phyloP scores from a whole-genome alignment of 495 filamentous ascomycete species.

The Neurospora cerealis region DNA sequence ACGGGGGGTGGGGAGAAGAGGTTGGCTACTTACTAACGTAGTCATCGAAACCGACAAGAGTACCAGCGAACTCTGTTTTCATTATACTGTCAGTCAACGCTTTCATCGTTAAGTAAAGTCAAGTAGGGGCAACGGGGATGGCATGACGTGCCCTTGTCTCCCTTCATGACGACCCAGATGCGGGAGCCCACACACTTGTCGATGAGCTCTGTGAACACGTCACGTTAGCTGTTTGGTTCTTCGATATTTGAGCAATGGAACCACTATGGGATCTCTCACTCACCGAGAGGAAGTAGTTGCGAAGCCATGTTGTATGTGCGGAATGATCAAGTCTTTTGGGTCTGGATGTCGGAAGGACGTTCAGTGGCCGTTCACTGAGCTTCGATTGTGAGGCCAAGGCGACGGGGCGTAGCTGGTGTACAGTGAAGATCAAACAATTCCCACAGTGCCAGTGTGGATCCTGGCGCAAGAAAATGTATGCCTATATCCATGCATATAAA shows the following conservation, averaged over 20 bases:
- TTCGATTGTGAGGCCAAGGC: not conserved
- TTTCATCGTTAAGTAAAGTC: not conserved
- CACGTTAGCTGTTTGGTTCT: slow-evolving; percentile 6
- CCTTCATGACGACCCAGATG: slow-evolving; percentile 99
- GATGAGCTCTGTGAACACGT: slow-evolving; percentile 65
- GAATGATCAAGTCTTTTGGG: slow-evolving; percentile 1
- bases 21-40: slow-evolving; percentile 80
- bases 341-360: not conserved
- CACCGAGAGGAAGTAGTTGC: slow-evolving; percentile 72
- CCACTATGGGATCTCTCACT: slow-evolving; percentile 5
- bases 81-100: slow-evolving; percentile 5
- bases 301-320: slow-evolving; percentile 51
- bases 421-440: not conserved
- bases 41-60: slow-evolving; percentile 91
- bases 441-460: not conserved
- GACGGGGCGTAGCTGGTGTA: not conserved
- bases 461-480: not conserved
- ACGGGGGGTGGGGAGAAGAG: not conserved
- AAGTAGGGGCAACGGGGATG: not conserved
- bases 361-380: not conserved
- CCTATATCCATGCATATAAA: not conserved
- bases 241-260: not conserved
- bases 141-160: slow-evolving; percentile 69
- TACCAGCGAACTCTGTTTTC: slow-evolving; percentile 78
- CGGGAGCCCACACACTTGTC: slow-evolving; percentile 96